Base-by-base conservation (phyloP, 176 grass and related monocot species). In the Oryza meridionalis region DNA sequence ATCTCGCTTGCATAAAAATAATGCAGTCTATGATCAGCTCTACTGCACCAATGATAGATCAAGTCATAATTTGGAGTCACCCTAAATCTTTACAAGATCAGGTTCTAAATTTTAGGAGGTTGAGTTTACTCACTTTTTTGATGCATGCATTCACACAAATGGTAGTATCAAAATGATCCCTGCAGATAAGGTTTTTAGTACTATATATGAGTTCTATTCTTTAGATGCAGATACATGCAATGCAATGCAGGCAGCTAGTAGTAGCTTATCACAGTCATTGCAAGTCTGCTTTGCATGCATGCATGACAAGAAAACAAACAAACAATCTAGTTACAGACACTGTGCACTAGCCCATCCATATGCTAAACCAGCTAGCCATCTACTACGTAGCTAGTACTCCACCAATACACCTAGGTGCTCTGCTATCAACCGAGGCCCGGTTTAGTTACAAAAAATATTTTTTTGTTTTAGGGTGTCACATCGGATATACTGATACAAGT, bases 241-340 rank as follows among this genome's bases (percentile, higher is more conserved):
- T 24, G 58, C 7, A 22, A 0, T 24, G 58, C 55, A n/a, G 58
- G 9, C 17, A 62, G 58, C 58, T 61, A 37, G 35, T 35, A 24
- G 4, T 37, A 62, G 58, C 58, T 62, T 1, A 62, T 62, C 58
- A 62, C 8, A 24, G 21, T 62, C 58, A 62, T 61, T 21, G 17
- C 17, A 58, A 21, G 51, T 17, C 21, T 58, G 51, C 17, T 21
- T 58, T 58, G 51, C 17, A 25, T 29, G 21, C 29, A 77, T 62
- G 32, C 12, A 45, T 64, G 69, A 10, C 42, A 69, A 70, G 40
- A 49, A 82, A 87, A 86, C 77, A 87, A 62, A 62, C 85, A 82
- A 77, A 71, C 79, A 71, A 82, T 87, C 79, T 87, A 77, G 86
- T 87, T 82, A 65, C 72, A 38, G 86, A 87, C 64, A 77, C 79